Percentiles rank a stretch among this genome's conserved stretches.
These are phyloP conservation scores for Mentha longifolia DNA, from an alignment of 257 asterid genomes.

Conservation along the genomic window DNA sequence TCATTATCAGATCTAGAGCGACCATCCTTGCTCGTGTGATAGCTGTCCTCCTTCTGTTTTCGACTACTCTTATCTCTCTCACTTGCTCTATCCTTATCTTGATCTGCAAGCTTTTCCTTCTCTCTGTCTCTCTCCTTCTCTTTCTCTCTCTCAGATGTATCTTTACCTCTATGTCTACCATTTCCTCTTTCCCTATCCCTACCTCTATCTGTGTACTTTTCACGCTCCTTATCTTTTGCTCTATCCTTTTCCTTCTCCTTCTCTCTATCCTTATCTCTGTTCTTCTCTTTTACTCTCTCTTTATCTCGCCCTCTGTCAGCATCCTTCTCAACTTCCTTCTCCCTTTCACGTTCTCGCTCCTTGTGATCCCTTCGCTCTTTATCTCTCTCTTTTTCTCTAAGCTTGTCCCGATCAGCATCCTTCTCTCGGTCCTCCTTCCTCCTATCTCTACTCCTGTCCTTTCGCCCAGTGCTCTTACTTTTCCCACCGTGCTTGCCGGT, in stretches of 20 bases:
- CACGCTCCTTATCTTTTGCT: slow-evolving; percentile 54
- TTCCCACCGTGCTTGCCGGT: slow-evolving; percentile 61
- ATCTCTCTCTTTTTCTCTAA: slow-evolving; percentile 67
- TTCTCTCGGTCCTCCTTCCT: slow-evolving; percentile 75
- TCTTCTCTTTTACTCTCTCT: slow-evolving; percentile 62
- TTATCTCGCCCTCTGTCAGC: slow-evolving; percentile 50
- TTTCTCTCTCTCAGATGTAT: slow-evolving; percentile 62
- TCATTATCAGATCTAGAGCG: slow-evolving; percentile 38
- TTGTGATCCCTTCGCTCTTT: slow-evolving; percentile 63
- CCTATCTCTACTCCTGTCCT: slow-evolving; percentile 67
- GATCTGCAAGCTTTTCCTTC: slow-evolving; percentile 61
- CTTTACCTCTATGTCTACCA: slow-evolving; percentile 58
- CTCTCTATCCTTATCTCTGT: slow-evolving; percentile 61
- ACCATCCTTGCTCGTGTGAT: slow-evolving; percentile 57
- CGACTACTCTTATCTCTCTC: slow-evolving; percentile 65
- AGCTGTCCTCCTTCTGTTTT: slow-evolving; percentile 62
- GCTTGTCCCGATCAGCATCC: slow-evolving; percentile 65
- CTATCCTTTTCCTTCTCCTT: slow-evolving; percentile 60
- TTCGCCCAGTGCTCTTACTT: slow-evolving; percentile 58
- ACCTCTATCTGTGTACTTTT: slow-evolving; percentile 38
- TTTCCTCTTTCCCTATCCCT: slow-evolving; percentile 60
- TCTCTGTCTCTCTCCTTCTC: slow-evolving; percentile 69
- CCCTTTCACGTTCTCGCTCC: slow-evolving; percentile 58
- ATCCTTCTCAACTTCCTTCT: slow-evolving; percentile 49
- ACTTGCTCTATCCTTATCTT: slow-evolving; percentile 62